These are phyloP conservation scores for Eleusine indica DNA, from an alignment of 176 grass and related monocot species.

Conservation along the genomic window DNA sequence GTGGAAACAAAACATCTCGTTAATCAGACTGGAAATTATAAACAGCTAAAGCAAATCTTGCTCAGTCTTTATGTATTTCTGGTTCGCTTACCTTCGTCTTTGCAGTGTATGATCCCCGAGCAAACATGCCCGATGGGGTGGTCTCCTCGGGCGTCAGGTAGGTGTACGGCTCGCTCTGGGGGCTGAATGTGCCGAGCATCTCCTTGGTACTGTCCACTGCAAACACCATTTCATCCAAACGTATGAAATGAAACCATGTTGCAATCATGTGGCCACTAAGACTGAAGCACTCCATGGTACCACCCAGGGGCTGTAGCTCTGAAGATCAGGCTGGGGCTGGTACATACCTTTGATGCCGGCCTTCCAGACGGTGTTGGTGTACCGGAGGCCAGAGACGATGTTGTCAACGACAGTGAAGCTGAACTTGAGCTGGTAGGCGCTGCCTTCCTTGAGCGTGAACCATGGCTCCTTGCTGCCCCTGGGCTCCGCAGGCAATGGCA, in stretches of 20 bases:
- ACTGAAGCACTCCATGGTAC: neutral
- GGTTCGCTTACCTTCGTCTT: constrained; percentile 66
- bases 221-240: neutral
- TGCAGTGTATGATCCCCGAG: constrained; percentile 78
- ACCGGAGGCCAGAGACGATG: constrained; percentile 90
- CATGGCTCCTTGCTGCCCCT: constrained; percentile 56
- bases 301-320: neutral
- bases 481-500: constrained; percentile 65
- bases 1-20: neutral
- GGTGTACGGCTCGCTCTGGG: constrained; percentile 75
- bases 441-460: constrained; percentile 96
- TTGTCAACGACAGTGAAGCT: constrained; percentile 75
- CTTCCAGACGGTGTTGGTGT: constrained; percentile 98
- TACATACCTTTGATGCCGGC: constrained; percentile 66
- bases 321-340: neutral
- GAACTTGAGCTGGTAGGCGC: constrained; percentile 90
- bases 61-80: neutral
- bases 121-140: constrained; percentile 86
- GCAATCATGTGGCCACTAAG: neutral
- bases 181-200: constrained; percentile 96
- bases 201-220: constrained; percentile 84
- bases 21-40: neutral
- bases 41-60: too few species aligned
- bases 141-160: constrained; percentile 78
- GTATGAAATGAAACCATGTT: neutral